Evolutionary conservation across 108 stramenopile species (phyloP), one percentile per base, ranked within the genome.

Genomic region (Conticribra weissflogii): DNA sequence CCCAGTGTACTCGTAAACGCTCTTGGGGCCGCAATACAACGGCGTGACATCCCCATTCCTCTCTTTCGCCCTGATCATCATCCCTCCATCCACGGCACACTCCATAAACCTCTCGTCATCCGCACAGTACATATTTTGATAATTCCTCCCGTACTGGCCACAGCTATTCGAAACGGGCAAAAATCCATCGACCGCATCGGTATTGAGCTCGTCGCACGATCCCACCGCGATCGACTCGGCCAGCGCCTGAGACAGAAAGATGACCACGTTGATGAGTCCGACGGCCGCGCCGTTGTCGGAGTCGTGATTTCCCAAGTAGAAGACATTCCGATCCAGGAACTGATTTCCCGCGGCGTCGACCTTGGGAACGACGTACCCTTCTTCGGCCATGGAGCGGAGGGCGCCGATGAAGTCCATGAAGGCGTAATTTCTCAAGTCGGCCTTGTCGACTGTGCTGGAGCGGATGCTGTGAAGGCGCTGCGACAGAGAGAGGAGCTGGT

Each of bases 201-300:
- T 53, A 32, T 65, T 65, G 30, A 65, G n/a, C 34, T 68, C 68
- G 50, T 68, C 68, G 41, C 68, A 68, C 3, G 70, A 60, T 45
- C 51, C 60, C 18, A 2, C 19, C 12, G 19, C 17, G 1, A 71
- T 19, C 3, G 60, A 53, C 2, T 71, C 53, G 21, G 56, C 60
- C 1, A 56, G 8, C 9, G 51, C 50, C n/a, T 51, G 48, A 0
- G 70, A 60, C 27, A 71, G 31, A 54, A 56, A 56, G 29, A 54
- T 24, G 30, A 19, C 49, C 7, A 71, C 51, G 49, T 56, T 56
- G 60, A 54, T 24, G 3, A 71, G 29, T n/a, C 70, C 36, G 7
- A 68, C 55, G 5, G 46, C 36, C 3, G 55, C 54, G 8, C 55
- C 49, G 22, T 58, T 32, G 15, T 34, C 19, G 19, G 28, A 19